phyloP scores from a whole-genome alignment of 2,329 filamentous ascomycete species.

The Atkinsonella texensis region DNA sequence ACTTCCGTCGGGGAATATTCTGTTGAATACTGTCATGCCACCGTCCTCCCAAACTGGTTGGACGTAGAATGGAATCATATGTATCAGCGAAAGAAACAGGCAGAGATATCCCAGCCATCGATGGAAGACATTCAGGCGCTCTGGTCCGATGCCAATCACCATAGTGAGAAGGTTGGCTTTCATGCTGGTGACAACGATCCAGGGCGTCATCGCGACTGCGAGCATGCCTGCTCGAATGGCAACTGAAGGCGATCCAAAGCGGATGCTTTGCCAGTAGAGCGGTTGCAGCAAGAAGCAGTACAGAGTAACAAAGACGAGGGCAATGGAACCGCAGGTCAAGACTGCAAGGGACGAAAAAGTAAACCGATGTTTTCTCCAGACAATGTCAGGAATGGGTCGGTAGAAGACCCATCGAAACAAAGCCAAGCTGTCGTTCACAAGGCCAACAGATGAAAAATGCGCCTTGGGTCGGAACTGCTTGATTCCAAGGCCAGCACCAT shows the following conservation, averaged over 20 bases:
- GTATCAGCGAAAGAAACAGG: slow-evolving; percentile 69
- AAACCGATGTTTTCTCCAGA: slow-evolving; percentile 54
- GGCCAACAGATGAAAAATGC: slow-evolving; percentile 62
- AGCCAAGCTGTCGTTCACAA: slow-evolving; percentile 70
- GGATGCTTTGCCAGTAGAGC: slow-evolving; percentile 79
- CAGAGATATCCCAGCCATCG: slow-evolving; percentile 85
- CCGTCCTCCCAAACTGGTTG: slow-evolving; percentile 76
- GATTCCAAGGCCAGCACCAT: slow-evolving; percentile 44
- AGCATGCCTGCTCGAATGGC: slow-evolving; percentile 87
- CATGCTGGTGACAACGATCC: slow-evolving; percentile 82
- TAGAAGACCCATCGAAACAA: slow-evolving; percentile 83
- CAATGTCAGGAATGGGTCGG: slow-evolving; percentile 65
- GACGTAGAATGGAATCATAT: slow-evolving; percentile 81
- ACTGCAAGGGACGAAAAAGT: slow-evolving; percentile 73
- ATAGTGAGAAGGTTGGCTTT: slow-evolving; percentile 80
- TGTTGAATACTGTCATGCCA: slow-evolving; percentile 57
- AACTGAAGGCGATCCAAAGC: slow-evolving; percentile 75
- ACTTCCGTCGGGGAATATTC: slow-evolving; percentile 52
- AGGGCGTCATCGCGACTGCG: slow-evolving; percentile 79
- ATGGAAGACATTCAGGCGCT: slow-evolving; percentile 85
- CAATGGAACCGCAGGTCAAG: slow-evolving; percentile 52
- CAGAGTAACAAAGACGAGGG: slow-evolving; percentile 60
- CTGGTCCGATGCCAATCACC: slow-evolving; percentile 82
- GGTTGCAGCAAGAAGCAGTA: slow-evolving; percentile 84
- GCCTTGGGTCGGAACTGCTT: slow-evolving; percentile 50